These are phyloP conservation scores for Phalaenopsis hybrid DNA, from an alignment of 116 monocot species.

Conservation along the genomic window DNA sequence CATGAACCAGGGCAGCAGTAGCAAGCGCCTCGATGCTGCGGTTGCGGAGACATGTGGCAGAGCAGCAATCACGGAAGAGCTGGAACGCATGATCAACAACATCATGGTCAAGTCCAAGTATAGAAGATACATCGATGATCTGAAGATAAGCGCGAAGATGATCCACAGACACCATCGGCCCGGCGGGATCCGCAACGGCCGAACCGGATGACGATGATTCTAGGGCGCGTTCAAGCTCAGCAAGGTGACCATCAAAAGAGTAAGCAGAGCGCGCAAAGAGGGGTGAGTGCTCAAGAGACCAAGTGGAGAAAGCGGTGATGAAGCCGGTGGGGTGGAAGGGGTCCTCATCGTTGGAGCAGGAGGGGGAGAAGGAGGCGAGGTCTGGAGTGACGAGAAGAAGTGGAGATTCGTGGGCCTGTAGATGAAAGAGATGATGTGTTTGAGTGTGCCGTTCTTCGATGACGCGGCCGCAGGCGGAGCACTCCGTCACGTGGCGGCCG, in stretches of 20 bases:
- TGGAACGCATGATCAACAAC: constrained; percentile 88
- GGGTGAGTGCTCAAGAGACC: constrained; percentile 64
- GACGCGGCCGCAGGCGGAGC: constrained; percentile 73
- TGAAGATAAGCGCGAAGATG: constrained; percentile 84
- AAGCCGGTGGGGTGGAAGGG: constrained; percentile 87
- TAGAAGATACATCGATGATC: constrained; percentile 82
- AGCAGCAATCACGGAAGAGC: constrained; percentile 82
- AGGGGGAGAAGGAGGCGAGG: constrained; percentile 19
- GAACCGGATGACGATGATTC: constrained; percentile 21
- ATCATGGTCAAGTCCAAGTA: constrained; percentile 71
- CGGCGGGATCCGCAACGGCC: constrained; percentile 18
- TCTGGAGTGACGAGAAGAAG: constrained; percentile 71
- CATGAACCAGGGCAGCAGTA: constrained; percentile 94
- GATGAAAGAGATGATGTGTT: constrained; percentile 52
- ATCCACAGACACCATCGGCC: constrained; percentile 73
- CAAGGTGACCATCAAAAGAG: constrained; percentile 79
- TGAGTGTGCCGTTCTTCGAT: constrained; percentile 58
- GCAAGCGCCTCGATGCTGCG: constrained; percentile 92
- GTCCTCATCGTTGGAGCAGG: constrained; percentile 24
- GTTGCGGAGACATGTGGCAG: constrained; percentile 77
- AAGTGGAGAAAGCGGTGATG: constrained; percentile 89
- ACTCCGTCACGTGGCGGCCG: constrained; percentile 55
- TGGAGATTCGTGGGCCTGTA: constrained; percentile 53
- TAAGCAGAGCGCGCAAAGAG: constrained; percentile 50
- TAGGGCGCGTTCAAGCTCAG: constrained; percentile 92